phyloP scores from a whole-genome alignment of 2,329 filamentous ascomycete species.

The Pseudogymnoascus sp. region DNA sequence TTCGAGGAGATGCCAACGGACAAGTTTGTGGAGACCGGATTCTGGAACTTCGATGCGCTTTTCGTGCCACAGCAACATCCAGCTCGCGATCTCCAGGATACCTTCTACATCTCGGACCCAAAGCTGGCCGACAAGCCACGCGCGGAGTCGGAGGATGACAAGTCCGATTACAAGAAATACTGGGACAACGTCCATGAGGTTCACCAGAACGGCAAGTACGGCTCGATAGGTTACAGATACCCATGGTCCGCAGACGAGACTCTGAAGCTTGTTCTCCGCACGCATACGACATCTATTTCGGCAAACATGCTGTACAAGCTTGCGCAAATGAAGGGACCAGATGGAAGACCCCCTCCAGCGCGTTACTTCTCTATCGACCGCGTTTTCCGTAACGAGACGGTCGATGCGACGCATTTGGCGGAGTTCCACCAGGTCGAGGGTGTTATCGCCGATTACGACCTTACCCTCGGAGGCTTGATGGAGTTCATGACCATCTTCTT shows the following conservation, averaged over 20 bases:
- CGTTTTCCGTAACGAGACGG: conserved; percentile 95
- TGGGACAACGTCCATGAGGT: conserved; percentile 82
- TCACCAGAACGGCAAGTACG: conserved; percentile 85
- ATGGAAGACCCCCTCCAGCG: conserved; percentile 58
- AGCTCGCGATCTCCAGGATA: conserved; percentile 93
- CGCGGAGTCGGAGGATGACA: conserved; percentile 45
- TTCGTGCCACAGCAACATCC: conserved; percentile 98
- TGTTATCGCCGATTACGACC: conserved; percentile 91
- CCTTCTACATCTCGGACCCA: conserved; percentile 95
- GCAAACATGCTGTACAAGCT: conserved; percentile 87
- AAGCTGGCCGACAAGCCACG: conserved; percentile 62
- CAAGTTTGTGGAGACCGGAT: conserved; percentile 89
- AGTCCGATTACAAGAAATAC: conserved; percentile 71
- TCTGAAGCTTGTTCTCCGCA: conserved; percentile 79
- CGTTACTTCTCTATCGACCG: conserved; percentile 98
- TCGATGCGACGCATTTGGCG: conserved; percentile 91
- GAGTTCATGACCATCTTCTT: conserved; percentile 96
- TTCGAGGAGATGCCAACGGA: conserved; percentile 98
- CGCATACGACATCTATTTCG: conserved; percentile 90
- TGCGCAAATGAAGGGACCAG: conserved; percentile 70
- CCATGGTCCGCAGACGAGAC: conserved; percentile 87
- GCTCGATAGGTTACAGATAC: conserved; percentile 93
- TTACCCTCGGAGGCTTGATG: conserved; percentile 88
- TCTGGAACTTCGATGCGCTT: conserved; percentile 98
- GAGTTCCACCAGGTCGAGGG: conserved; percentile 99